Evolutionary conservation across 768 basidiomycete species (phyloP).

Genomic region (Auriculariales sp.): DNA sequence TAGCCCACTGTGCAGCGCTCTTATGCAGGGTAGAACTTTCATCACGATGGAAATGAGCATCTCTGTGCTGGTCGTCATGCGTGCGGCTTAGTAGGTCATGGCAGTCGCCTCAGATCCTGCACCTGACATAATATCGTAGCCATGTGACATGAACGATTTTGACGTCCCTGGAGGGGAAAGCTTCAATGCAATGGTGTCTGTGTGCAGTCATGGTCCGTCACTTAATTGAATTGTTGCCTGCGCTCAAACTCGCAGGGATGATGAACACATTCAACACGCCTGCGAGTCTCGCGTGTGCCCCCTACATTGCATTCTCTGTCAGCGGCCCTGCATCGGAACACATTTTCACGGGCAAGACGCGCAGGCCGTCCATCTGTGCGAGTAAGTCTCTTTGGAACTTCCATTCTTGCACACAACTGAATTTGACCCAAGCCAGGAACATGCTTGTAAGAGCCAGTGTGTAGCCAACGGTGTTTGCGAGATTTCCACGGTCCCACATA

Average conservation of each 20-base stretch:
- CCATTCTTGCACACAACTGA: neutral
- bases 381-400: constrained; percentile 20
- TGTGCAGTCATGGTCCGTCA: constrained; percentile 6
- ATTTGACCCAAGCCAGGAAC: constrained; percentile 28
- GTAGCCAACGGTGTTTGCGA: constrained; percentile 35
- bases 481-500: constrained; percentile 42
- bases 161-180: constrained; percentile 14
- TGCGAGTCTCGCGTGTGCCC: constrained; percentile 43
- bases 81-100: constrained; percentile 32
- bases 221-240: neutral
- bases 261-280: constrained; percentile 28
- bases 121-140: constrained; percentile 22
- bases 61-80: constrained; percentile 40
- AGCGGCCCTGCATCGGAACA: constrained; percentile 31
- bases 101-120: too few relatives aligned
- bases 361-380: constrained; percentile 37
- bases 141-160: constrained; percentile 24
- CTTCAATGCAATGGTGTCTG: constrained; percentile 32
- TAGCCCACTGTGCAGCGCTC: neutral
- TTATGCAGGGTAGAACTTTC: constrained; percentile 21
- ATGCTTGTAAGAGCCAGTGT: constrained; percentile 31
- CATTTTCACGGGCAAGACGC: constrained; percentile 38
- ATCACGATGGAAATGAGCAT: constrained; percentile 35
- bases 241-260: constrained; percentile 20
- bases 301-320: constrained; percentile 38